Evolutionary conservation across 2,329 filamentous ascomycete species (phyloP).

Genomic region (Colletotrichum tanaceti): DNA sequence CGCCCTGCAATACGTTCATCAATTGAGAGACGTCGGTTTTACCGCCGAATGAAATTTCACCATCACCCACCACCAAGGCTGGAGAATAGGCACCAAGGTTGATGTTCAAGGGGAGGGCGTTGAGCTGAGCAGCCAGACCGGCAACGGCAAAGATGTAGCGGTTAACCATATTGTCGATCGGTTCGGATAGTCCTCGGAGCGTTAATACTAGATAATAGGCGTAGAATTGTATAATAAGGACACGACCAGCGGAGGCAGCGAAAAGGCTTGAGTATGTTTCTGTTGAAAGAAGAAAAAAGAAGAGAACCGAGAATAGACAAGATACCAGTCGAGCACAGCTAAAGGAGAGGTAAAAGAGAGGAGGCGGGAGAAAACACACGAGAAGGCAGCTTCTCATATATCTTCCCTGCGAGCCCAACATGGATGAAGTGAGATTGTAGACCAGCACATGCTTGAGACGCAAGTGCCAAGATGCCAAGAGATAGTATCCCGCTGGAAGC

Average conservation of each 20-base stretch:
- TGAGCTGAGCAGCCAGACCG: constrained; percentile 45
- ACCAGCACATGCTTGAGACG: constrained; percentile 36
- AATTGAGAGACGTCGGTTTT: constrained; percentile 57
- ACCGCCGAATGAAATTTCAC: constrained; percentile 61
- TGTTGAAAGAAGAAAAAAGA: constrained; percentile 14
- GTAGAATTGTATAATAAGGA: constrained; percentile 30
- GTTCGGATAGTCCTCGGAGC: constrained; percentile 18
- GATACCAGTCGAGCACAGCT: constrained; percentile 40
- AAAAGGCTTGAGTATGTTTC: constrained; percentile 12
- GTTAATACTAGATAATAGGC: constrained; percentile 33
- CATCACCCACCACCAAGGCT: constrained; percentile 52
- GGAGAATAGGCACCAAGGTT: constrained; percentile 52
- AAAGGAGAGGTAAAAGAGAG: constrained; percentile 18
- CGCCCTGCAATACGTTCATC: constrained; percentile 60
- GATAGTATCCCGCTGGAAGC: constrained; percentile 28
- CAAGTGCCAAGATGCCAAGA: constrained; percentile 36
- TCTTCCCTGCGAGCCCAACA: constrained; percentile 33
- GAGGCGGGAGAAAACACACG: constrained; percentile 8
- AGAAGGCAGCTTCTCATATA: constrained; percentile 38
- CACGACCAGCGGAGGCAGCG: constrained; percentile 40
- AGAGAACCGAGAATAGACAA: constrained; percentile 29
- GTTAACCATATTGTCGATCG: constrained; percentile 39
- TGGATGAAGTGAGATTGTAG: constrained; percentile 28
- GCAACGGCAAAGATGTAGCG: constrained; percentile 47
- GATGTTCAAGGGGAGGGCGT: constrained; percentile 50